Evolutionary conservation across 2,329 filamentous ascomycete genomes (phyloP).

Genomic region (Fusarium verrucosum): DNA sequence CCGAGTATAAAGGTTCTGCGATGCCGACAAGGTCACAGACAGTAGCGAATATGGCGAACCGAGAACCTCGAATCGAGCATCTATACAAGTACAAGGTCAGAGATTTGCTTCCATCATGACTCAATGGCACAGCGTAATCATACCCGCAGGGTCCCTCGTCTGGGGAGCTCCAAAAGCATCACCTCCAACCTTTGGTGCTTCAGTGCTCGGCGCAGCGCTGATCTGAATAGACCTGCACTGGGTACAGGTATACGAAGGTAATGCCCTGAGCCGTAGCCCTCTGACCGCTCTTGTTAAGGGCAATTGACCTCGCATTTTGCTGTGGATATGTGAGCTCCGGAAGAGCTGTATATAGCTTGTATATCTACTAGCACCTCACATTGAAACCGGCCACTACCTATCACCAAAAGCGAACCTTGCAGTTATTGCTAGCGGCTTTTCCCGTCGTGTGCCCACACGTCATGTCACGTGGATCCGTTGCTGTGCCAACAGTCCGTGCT

Average conservation of each 20-base stretch:
- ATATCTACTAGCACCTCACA: constrained; percentile 27
- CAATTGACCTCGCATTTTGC: constrained; percentile 57
- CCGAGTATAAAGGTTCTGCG: constrained; percentile 91
- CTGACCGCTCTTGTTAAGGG: constrained; percentile 51
- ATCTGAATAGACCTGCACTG: constrained; percentile 71
- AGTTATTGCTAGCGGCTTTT: constrained; percentile 46
- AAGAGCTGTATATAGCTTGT: constrained; percentile 31
- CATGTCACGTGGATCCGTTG: constrained; percentile 42
- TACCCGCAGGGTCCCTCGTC: constrained; percentile 63
- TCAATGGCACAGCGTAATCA: constrained; percentile 12
- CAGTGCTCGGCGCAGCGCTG: constrained; percentile 67
- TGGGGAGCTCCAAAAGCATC: constrained; percentile 66
- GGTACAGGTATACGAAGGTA: constrained; percentile 56
- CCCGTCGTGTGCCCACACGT: constrained; percentile 42
- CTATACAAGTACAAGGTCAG: constrained; percentile 58
- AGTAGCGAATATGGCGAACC: constrained; percentile 93
- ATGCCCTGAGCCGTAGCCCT: constrained; percentile 44
- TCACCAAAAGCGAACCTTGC: constrained; percentile 31
- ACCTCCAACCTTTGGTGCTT: constrained; percentile 58
- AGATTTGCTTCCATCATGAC: neutral
- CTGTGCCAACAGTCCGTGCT: constrained; percentile 39
- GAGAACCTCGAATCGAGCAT: constrained; percentile 93
- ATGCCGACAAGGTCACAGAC: constrained; percentile 91
- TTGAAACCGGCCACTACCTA: constrained; percentile 3
- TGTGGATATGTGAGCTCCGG: constrained; percentile 32